Evolutionary conservation across 1,284 basidiomycete species (phyloP).

Genomic region (Naganishia cerealis): DNA sequence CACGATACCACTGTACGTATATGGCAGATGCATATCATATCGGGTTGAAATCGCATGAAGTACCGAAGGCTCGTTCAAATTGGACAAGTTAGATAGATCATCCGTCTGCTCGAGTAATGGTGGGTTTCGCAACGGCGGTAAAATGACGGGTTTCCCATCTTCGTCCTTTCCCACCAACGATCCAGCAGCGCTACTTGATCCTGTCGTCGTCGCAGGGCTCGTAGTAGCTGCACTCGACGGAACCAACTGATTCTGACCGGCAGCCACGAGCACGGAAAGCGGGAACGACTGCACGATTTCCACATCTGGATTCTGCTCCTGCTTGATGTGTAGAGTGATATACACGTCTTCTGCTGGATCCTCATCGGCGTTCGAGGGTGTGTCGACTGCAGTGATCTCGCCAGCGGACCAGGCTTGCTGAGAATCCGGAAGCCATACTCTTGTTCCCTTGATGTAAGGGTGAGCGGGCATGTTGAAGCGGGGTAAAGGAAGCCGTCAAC

Average conservation of each 20-base stretch:
- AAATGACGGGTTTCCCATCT: conserved; percentile 40
- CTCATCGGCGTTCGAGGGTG: conserved; percentile 37
- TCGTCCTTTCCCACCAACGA: conserved; percentile 32
- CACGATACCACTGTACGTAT: conserved; percentile 94
- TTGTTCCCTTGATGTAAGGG: conserved; percentile 52
- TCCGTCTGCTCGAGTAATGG: conserved; percentile 94
- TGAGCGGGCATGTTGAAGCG: conserved; percentile 39
- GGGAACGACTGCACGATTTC: conserved; percentile 47
- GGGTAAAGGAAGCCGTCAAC: not conserved
- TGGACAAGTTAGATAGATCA: conserved; percentile 94
- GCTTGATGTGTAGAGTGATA: conserved; percentile 44
- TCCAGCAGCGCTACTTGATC: not conserved
- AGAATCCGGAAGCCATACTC: conserved; percentile 53
- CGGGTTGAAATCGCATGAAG: conserved; percentile 95
- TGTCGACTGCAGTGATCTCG: conserved; percentile 46
- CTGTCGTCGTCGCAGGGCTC: conserved; percentile 1
- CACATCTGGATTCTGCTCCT: conserved; percentile 41
- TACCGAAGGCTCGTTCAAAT: conserved; percentile 94
- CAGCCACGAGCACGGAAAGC: conserved; percentile 42
- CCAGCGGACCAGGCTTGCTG: conserved; percentile 52
- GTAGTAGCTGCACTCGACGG: conserved; percentile 3
- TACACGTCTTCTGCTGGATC: conserved; percentile 35
- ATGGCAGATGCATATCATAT: conserved; percentile 95
- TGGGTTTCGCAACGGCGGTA: conserved; percentile 94
- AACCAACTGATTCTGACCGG: conserved; percentile 35